Conservation (phyloP, 129 eudicot species). For the Lactuca sativa region DNA sequence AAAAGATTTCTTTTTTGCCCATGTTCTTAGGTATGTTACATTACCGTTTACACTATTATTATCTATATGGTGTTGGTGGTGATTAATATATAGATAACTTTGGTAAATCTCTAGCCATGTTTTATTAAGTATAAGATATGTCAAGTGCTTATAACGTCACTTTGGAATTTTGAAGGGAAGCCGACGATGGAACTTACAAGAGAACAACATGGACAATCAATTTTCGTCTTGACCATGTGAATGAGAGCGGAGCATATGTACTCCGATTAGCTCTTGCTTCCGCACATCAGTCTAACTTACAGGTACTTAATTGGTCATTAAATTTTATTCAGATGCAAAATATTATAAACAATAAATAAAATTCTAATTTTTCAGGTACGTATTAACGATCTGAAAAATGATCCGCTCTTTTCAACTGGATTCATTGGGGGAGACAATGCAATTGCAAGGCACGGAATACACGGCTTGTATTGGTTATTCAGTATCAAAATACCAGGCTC, state of each 20-base stretch:
- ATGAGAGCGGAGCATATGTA: slow-evolving; percentile 35
- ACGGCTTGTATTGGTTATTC: slow-evolving; percentile 31
- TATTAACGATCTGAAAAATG: slow-evolving; percentile 39
- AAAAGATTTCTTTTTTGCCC: slow-evolving; percentile 74
- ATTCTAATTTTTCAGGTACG: slow-evolving; percentile 38
- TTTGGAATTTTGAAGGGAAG: slow-evolving; percentile 34
- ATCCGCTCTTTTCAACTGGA: slow-evolving; percentile 28
- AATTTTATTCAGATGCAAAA: background rate
- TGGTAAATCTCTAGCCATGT: background rate
- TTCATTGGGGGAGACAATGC: slow-evolving; percentile 33
- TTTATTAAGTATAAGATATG: too few relatives aligned
- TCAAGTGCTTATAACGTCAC: background rate
- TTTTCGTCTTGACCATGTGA: slow-evolving; percentile 41
- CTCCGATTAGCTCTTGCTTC: slow-evolving; percentile 66
- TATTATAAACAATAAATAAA: background rate
- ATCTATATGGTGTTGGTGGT: background rate
- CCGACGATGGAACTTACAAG: slow-evolving; percentile 31
- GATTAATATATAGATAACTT: background rate
- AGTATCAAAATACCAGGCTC: slow-evolving; percentile 25
- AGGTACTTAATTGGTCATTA: slow-evolving; percentile 34
- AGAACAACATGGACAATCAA: slow-evolving; percentile 69
- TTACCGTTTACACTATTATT: background rate
- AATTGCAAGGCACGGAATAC: slow-evolving; percentile 35
- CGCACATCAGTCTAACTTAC: slow-evolving; percentile 44
- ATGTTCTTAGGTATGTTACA: slow-evolving; percentile 48